These are phyloP conservation scores for Pulveroboletus ravenelii DNA, from an alignment of 768 basidiomycete species.

Conservation along the genomic window DNA sequence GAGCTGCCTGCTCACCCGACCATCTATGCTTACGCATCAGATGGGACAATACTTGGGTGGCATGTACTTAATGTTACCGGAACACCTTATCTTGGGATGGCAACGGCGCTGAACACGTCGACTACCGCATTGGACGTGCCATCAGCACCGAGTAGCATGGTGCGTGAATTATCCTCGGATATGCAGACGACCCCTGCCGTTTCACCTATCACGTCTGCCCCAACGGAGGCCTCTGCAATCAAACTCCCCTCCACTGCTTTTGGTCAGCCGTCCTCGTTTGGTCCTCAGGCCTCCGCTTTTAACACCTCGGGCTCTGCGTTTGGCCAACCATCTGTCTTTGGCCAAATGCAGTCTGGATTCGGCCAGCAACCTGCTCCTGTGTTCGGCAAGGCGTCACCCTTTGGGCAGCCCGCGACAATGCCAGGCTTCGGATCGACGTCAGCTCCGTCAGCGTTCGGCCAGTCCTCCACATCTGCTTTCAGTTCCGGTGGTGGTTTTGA, in stretches of 20 bases:
- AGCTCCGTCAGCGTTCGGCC: constrained; percentile 19
- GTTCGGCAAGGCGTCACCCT: constrained; percentile 24
- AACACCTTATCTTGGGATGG: constrained; percentile 54
- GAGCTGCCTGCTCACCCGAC: constrained; percentile 53
- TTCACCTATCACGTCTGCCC: constrained; percentile 16
- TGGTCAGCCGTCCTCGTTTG: constrained; percentile 31
- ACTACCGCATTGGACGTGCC: constrained; percentile 1
- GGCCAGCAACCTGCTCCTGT: constrained; percentile 17
- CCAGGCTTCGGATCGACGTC: constrained; percentile 14
- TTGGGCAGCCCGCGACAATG: constrained; percentile 13
- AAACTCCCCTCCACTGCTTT: constrained; percentile 31
- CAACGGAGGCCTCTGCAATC: constrained; percentile 25
- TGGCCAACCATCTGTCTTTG: constrained; percentile 28
- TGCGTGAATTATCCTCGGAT: constrained; percentile 28
- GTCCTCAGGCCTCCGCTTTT: constrained; percentile 20
- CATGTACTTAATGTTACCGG: constrained; percentile 54
- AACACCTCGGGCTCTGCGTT: constrained; percentile 22
- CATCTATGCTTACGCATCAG: constrained; percentile 71
- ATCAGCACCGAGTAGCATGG: constrained; percentile 18
- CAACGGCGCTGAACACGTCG: constrained; percentile 20
- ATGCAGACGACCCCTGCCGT: constrained; percentile 27
- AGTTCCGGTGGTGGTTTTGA: constrained; percentile 30
- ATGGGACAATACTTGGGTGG: constrained; percentile 76
- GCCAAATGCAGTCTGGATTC: constrained; percentile 14
- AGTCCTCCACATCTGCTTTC: constrained; percentile 17